These are phyloP conservation scores for Tillandsia fasciculata DNA, from an alignment of 176 grass and related monocot genomes.

Conservation along the genomic window DNA sequence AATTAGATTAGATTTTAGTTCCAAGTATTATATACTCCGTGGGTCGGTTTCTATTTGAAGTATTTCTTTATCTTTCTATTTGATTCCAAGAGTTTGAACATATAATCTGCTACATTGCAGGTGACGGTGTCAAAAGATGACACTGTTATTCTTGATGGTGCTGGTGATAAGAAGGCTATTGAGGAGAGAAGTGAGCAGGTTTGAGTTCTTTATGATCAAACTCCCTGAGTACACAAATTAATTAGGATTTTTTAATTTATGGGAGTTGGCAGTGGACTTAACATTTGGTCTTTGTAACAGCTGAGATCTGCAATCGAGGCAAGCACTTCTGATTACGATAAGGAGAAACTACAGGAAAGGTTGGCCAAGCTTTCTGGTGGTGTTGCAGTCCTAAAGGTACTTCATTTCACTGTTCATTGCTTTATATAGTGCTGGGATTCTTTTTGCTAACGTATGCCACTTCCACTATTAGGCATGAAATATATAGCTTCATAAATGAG, in stretches of 20 bases:
- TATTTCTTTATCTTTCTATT: background rate
- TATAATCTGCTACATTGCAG: conserved; percentile 19
- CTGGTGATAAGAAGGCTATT: conserved; percentile 43
- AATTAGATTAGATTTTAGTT: background rate
- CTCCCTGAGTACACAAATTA: background rate
- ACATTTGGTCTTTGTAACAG: conserved; percentile 23
- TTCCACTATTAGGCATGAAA: background rate
- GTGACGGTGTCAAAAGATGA: conserved; percentile 56
- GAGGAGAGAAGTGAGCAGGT: conserved; percentile 58
- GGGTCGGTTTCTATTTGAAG: too few species aligned
- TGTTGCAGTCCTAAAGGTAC: conserved; percentile 53
- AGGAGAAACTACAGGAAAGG: conserved; percentile 51
- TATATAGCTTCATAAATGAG: background rate
- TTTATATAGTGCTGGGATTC: background rate
- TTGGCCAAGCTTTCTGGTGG: conserved; percentile 65
- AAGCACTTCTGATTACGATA: conserved; percentile 51
- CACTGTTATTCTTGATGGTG: conserved; percentile 50
- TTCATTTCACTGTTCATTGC: conserved; percentile 2
- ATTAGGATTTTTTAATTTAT: background rate
- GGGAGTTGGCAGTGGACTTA: background rate
- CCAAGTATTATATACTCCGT: too few species aligned
- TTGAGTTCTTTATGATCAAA: conserved; percentile 1
- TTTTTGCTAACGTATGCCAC: background rate
- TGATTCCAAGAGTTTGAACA: background rate
- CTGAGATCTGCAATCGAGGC: conserved; percentile 54